Evolutionary conservation across 352 stramenopile species (phyloP).

Genomic region (Phytopythium montanum): DNA sequence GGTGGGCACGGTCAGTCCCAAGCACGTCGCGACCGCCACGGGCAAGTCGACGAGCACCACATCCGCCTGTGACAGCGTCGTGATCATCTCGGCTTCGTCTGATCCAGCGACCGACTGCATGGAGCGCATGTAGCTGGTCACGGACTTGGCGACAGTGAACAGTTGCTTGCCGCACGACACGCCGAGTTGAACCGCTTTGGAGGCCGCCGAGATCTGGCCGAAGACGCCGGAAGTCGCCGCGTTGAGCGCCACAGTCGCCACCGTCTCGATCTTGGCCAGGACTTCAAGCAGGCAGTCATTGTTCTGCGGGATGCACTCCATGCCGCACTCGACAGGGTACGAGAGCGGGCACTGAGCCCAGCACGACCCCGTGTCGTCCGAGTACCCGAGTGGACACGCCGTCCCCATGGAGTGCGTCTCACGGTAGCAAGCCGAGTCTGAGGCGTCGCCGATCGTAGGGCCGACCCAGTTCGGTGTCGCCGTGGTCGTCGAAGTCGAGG

Average conservation of each 20-base stretch:
- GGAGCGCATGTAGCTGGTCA: conserved; percentile 6
- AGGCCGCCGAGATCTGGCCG: conserved; percentile 32
- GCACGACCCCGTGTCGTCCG: conserved; percentile 43
- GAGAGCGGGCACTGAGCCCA: conserved; percentile 69
- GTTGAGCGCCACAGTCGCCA: conserved; percentile 48
- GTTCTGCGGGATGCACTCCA: conserved; percentile 71
- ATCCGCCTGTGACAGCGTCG: conserved; percentile 26
- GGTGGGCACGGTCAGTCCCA: conserved; percentile 15
- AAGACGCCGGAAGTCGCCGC: conserved; percentile 51
- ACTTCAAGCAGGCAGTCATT: conserved; percentile 52
- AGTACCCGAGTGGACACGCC: conserved; percentile 35
- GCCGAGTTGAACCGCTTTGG: conserved; percentile 36
- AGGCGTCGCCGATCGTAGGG: conserved; percentile 8
- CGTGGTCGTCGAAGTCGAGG: background rate
- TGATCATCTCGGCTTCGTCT: conserved; percentile 41
- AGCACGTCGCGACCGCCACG: conserved; percentile 41
- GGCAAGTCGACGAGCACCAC: conserved; percentile 30
- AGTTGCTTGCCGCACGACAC: conserved; percentile 49
- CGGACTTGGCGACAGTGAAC: conserved; percentile 24
- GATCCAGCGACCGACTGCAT: conserved; percentile 18
- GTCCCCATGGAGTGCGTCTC: conserved; percentile 34
- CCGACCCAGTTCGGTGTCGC: conserved; percentile 24
- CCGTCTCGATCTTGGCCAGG: conserved; percentile 42
- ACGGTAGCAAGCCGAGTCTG: conserved; percentile 44
- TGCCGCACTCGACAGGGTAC: conserved; percentile 68